Conservation (phyloP, 257 asterid genomes). For the Capsicum baccatum region DNA sequence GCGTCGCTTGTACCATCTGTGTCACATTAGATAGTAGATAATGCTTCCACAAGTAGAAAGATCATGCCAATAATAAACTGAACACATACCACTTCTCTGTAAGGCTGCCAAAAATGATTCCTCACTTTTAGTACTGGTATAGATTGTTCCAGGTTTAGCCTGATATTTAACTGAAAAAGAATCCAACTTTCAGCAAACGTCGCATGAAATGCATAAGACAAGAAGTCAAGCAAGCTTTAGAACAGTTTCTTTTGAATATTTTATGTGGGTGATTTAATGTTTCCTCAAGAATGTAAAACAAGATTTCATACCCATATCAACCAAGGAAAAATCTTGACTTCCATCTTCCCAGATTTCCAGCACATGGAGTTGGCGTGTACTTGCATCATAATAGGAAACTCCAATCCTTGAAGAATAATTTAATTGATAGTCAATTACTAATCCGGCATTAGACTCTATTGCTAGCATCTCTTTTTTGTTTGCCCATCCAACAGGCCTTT, state of each 20-base stretch:
- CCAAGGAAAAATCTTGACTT: conserved; percentile 65
- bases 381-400: conserved; percentile 82
- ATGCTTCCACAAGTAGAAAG: conserved; percentile 34
- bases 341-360: conserved; percentile 94
- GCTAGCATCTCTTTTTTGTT: conserved; percentile 15
- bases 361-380: conserved; percentile 73
- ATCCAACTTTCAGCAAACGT: conserved; percentile 2
- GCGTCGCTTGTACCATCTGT: conserved; percentile 70
- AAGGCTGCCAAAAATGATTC: conserved; percentile 80
- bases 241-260: conserved; percentile 29
- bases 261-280: neutral
- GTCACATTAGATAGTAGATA: conserved; percentile 33
- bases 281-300: conserved; percentile 21
- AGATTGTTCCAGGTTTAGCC: conserved; percentile 83
- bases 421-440: neutral
- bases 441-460: neutral
- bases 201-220: conserved; percentile 25
- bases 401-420: conserved; percentile 68
- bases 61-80: conserved; percentile 36
- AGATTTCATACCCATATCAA: conserved; percentile 76
- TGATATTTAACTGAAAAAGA: conserved; percentile 79
- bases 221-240: conserved; percentile 27
- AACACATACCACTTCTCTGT: conserved; percentile 69
- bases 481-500: neutral
- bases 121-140: conserved; percentile 93